phyloP scores from a whole-genome alignment of 2,329 filamentous ascomycete genomes.

The Paracoccidioides lutzii region DNA sequence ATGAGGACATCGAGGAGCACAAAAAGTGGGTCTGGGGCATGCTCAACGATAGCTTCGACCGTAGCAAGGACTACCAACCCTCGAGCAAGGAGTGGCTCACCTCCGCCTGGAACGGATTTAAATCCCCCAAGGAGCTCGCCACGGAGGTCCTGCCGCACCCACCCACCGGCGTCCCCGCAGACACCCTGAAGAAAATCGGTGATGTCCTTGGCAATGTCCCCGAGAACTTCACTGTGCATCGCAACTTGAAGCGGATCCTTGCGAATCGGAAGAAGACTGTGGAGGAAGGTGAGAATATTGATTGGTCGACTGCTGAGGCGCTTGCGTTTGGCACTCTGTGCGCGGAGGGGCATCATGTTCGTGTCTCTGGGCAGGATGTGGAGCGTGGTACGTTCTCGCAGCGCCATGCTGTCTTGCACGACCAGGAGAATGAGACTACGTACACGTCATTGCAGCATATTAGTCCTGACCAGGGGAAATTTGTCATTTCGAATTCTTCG shows the following conservation, averaged over 20 bases:
- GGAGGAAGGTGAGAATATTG: conserved; percentile 81
- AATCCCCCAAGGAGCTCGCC: conserved; percentile 92
- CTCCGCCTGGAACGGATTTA: conserved; percentile 98
- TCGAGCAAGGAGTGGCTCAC: conserved; percentile 97
- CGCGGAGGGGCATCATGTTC: conserved; percentile 88
- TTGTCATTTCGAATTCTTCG: conserved; percentile 95
- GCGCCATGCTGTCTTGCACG: conserved; percentile 91
- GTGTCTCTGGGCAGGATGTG: conserved; percentile 95
- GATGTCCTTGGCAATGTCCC: conserved; percentile 65
- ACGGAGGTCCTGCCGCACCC: conserved; percentile 88
- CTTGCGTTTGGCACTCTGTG: conserved; percentile 87
- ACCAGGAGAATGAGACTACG: conserved; percentile 86
- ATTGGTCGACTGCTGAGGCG: conserved; percentile 95
- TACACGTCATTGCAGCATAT: conserved; percentile 88
- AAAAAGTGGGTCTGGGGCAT: conserved; percentile 99
- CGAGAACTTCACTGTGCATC: conserved; percentile 78
- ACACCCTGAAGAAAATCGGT: conserved; percentile 68
- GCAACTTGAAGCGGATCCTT: conserved; percentile 94
- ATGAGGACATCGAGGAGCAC: conserved; percentile 96
- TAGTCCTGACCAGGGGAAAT: conserved; percentile 82
- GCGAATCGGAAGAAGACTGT: conserved; percentile 82
- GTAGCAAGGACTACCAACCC: conserved; percentile 94
- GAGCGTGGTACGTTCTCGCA: conserved; percentile 99
- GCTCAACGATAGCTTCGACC: conserved; percentile 93
- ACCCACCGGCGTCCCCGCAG: conserved; percentile 63